Base-by-base conservation (phyloP, 805 yeast genomes). In the Nakazawaea laoshanensis region DNA sequence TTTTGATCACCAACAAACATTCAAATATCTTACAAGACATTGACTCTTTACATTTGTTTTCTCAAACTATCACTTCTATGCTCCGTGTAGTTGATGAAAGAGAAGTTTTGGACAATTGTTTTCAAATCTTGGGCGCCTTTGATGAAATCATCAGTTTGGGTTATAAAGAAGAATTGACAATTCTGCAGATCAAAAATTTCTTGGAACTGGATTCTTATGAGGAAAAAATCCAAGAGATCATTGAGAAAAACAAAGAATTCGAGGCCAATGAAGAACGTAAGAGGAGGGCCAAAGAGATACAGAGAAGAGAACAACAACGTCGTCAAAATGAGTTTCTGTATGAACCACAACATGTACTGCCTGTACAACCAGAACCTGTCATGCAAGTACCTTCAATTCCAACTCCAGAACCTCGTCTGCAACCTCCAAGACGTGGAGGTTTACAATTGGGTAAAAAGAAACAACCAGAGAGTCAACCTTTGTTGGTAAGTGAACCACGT, bases 201-300 rank as follows among this genome's bases (percentile, higher is more conserved):
- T 65, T 92, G 63, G 89, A 86, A 53, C 89, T 92, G 97, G 97
- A 92, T 60, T 83, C 95, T 25, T 96, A 92, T 55, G 98, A 92
- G 61, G 99, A 92, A 62, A 89, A 85, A 66, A 89, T 94, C 52
- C 97, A 92, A 65, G 96, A 92, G 55, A 88, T 92, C 54, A 92
- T 92, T 48, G 97, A 86, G 61, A 77, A 88, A 57, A 92, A 92
- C 65, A 92, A 92, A 62, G 98, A 92, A 61, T 63, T 84, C 49
- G 98, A 89, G 59, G 98, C 98, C 25, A 78, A 85, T 35, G 98
- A 92, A 61, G 96, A 89, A 59, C 80, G 97, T 60, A 89, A 89
- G 63, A 82, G 94, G 59, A 78, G 85, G 54, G 96, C 97, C 32
- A 85, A 82, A 56, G 94, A 83, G 51, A 79, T 83, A 41, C 94